These are phyloP conservation scores for Candida dajiaensis DNA, from an alignment of 805 yeast genomes.

Conservation along the genomic window DNA sequence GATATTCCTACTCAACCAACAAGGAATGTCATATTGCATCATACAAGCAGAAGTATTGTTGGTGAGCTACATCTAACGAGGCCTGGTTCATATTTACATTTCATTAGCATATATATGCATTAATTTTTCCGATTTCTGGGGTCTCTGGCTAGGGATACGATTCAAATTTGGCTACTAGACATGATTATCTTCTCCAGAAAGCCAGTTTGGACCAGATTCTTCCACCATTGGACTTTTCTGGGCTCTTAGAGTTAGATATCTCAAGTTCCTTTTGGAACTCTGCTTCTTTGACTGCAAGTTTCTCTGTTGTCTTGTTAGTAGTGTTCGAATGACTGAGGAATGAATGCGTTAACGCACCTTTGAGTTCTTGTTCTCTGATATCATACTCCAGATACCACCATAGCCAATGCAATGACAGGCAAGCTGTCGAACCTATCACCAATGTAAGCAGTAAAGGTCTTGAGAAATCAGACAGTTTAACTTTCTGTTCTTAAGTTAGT, in stretches of 20 bases:
- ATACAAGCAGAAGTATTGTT: background rate
- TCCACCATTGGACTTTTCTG: background rate
- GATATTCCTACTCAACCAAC: background rate
- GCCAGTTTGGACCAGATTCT: slow-evolving; percentile 1
- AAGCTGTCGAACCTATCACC: slow-evolving; percentile 20
- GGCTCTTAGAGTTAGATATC: background rate
- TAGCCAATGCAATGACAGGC: slow-evolving; percentile 15
- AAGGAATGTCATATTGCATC: background rate
- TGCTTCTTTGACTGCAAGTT: slow-evolving; percentile 9
- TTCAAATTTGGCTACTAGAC: too few species aligned
- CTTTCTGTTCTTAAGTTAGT: slow-evolving; percentile 14
- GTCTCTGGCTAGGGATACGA: too few species aligned
- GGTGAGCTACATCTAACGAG: background rate
- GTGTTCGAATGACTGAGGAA: background rate
- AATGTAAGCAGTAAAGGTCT: slow-evolving; percentile 20
- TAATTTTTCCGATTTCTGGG: too few species aligned
- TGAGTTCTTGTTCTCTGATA: slow-evolving; percentile 16
- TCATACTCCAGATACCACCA: slow-evolving; percentile 23
- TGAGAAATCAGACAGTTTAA: slow-evolving; percentile 21
- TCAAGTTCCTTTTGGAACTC: slow-evolving; percentile 4
- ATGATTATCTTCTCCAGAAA: slow-evolving; percentile 3
- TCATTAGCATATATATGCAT: background rate
- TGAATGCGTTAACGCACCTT: slow-evolving; percentile 10
- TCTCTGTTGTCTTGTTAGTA: slow-evolving; percentile 9
- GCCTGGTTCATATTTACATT: background rate